Evolutionary conservation across 2,329 filamentous ascomycete species (phyloP), one percentile per base, ranked within the genome.

Genomic region (Ascochyta lentis): DNA sequence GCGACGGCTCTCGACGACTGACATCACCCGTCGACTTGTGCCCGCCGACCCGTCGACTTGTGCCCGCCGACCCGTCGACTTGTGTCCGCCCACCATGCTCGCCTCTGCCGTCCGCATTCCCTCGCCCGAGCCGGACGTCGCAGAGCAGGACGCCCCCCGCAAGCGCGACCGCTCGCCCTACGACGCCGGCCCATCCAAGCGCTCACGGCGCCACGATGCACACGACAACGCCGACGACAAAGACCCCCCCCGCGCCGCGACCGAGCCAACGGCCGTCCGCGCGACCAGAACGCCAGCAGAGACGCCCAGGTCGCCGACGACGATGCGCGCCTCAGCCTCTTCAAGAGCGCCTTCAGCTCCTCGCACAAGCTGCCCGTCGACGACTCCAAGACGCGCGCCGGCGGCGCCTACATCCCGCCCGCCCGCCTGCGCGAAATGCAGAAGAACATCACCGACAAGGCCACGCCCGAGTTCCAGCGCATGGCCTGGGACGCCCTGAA

Each of bases 401-500:
- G 95, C 62, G 95, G 95, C 66, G 96, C 92, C 23, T 99, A 99
- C 74, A 96, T 99, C 59, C 95, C 95, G 19, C 95, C 95, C 0
- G 94, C 94, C 48, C 86, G 92, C 66, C 82, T 99, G 71, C 87
- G 92, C 66, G 94, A 94, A 35, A 85, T 99, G 58, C 95, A 99
- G 80, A 91, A 93, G 49, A 92, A 96, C 78, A 96, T 99, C 76
- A 97, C 92, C 59, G 95, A 99, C 79, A 96, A 96, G 82, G 88
- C 85, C 50, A 96, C 89, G 77, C 96, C 96, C 77, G 95, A 98
- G 79, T 98, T 96, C 74, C 95, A 98, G 83, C 91, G 95, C 68
- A 96, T 99, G 91, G 92, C 93, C 8, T 99, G 95, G 95, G 95
- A 99, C 78, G 94, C 94, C 12, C 81, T 99, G 71, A 99, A 99